These are phyloP conservation scores for Phaeosphaeria sp. DNA, from an alignment of 2,329 filamentous ascomycete genomes.

Conservation along the genomic window DNA sequence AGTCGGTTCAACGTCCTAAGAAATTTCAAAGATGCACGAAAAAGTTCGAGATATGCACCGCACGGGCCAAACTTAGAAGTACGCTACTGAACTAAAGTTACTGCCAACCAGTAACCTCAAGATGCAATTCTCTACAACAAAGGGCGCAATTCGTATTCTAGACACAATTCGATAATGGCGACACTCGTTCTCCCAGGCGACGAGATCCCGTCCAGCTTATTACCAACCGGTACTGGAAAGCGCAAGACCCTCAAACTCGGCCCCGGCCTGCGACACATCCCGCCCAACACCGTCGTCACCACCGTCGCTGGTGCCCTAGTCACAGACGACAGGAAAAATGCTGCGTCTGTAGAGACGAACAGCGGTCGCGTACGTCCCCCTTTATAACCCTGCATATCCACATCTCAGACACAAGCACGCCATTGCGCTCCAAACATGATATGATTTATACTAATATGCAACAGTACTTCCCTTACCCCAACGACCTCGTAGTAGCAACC, in stretches of 20 bases:
- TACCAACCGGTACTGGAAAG: slow-evolving; percentile 71
- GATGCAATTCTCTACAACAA: neutral
- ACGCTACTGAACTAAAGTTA: slow-evolving; percentile 7
- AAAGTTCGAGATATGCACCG: slow-evolving; percentile 11
- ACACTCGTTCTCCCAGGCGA: slow-evolving; percentile 82
- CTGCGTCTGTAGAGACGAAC: slow-evolving; percentile 76
- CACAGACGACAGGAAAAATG: slow-evolving; percentile 74
- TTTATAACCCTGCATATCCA: neutral
- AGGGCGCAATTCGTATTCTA: neutral
- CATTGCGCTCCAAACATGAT: too few species aligned
- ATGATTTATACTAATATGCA: slow-evolving; percentile 19
- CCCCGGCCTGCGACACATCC: slow-evolving; percentile 81
- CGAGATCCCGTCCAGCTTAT: slow-evolving; percentile 66
- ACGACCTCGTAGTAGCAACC: slow-evolving; percentile 88
- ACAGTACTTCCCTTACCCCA: slow-evolving; percentile 78
- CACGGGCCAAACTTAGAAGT: slow-evolving; percentile 9
- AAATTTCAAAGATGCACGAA: slow-evolving; percentile 31
- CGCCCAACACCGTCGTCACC: slow-evolving; percentile 74
- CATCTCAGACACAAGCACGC: too few species aligned
- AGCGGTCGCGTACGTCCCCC: slow-evolving; percentile 66
- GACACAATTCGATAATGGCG: slow-evolving; percentile 63
- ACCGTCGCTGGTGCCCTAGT: slow-evolving; percentile 72
- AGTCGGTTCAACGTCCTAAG: slow-evolving; percentile 15
- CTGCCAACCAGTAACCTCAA: slow-evolving; percentile 20
- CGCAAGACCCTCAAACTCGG: slow-evolving; percentile 77